These are phyloP conservation scores for Sisymbrium altissimum DNA, from an alignment of 345 rosid species.

Conservation along the genomic window DNA sequence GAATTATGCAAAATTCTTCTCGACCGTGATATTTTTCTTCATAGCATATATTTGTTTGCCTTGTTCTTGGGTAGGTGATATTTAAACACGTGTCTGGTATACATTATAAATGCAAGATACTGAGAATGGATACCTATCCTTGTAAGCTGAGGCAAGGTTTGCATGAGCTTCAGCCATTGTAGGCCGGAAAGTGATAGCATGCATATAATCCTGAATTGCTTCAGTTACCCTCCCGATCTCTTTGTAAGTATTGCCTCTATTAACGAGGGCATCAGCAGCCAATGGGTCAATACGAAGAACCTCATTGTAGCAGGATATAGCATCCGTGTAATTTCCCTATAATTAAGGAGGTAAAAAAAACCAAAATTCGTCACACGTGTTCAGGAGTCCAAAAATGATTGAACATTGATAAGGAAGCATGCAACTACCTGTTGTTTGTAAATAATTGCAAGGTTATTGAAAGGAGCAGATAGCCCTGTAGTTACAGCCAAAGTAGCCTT, in stretches of 20 bases:
- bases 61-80: not conserved
- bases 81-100: not conserved
- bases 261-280: slow-evolving; percentile 98
- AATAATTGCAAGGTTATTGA: slow-evolving; percentile 91
- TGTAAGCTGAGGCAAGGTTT: slow-evolving; percentile 98
- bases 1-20: not conserved
- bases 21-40: not conserved
- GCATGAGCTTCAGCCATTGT: slow-evolving; percentile 99
- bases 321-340: slow-evolving; percentile 92
- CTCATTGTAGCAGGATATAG: slow-evolving; percentile 96
- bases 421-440: slow-evolving; percentile 88
- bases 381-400: not conserved
- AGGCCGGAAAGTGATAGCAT: slow-evolving; percentile 81
- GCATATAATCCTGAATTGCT: slow-evolving; percentile 89
- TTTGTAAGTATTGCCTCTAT: slow-evolving; percentile 95
- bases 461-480: slow-evolving; percentile 95
- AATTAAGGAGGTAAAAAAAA: slow-evolving; percentile 8
- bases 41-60: not conserved
- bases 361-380: not conserved
- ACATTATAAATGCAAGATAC: not conserved
- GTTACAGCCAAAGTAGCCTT: slow-evolving; percentile 91
- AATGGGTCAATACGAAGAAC: slow-evolving; percentile 94
- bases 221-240: slow-evolving; percentile 94
- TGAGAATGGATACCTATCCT: slow-evolving; percentile 70
- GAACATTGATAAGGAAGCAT: slow-evolving; percentile 1